Conservation (phyloP, 108 stramenopile species). For the Nitzschia palea region DNA sequence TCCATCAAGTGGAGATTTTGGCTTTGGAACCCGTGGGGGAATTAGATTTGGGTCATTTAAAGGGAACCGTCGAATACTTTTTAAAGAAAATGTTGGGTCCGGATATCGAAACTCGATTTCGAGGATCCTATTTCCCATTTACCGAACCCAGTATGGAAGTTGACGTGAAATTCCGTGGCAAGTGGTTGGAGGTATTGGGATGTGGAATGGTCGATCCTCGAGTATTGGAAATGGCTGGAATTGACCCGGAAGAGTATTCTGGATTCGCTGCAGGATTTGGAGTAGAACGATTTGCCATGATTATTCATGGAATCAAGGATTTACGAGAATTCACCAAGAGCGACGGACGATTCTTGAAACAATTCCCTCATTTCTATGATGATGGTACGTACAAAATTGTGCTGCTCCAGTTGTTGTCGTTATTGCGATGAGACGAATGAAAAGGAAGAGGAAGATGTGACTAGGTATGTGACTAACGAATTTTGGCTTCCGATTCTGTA, state of each 20-base stretch:
- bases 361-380: slow-evolving; percentile 67
- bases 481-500: too few relatives aligned
- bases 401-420: too few relatives aligned
- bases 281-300: slow-evolving; percentile 96
- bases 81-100: slow-evolving; percentile 67
- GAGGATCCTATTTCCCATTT: slow-evolving; percentile 94
- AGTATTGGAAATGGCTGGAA: slow-evolving; percentile 74
- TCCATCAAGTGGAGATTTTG: slow-evolving; percentile 95
- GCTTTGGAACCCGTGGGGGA: slow-evolving; percentile 47
- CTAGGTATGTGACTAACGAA: too few relatives aligned
- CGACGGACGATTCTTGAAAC: slow-evolving; percentile 85
- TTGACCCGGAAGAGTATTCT: slow-evolving; percentile 57
- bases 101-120: slow-evolving; percentile 74
- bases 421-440: too few relatives aligned
- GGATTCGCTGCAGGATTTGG: slow-evolving; percentile 98
- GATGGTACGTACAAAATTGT: slow-evolving; percentile 31
- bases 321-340: slow-evolving; percentile 93
- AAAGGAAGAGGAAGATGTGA: too few relatives aligned
- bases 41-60: slow-evolving; percentile 56
- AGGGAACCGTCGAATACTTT: slow-evolving; percentile 70
- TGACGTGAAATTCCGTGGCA: slow-evolving; percentile 88
- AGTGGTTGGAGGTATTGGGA: slow-evolving; percentile 97
- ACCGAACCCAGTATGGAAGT: slow-evolving; percentile 94
- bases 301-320: slow-evolving; percentile 93
- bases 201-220: slow-evolving; percentile 92